A percentile compares a stretch with the other conserved stretches of the same genome.
Conservation (phyloP, 1,284 basidiomycete genomes). For the Apiotrichum gamsii region DNA sequence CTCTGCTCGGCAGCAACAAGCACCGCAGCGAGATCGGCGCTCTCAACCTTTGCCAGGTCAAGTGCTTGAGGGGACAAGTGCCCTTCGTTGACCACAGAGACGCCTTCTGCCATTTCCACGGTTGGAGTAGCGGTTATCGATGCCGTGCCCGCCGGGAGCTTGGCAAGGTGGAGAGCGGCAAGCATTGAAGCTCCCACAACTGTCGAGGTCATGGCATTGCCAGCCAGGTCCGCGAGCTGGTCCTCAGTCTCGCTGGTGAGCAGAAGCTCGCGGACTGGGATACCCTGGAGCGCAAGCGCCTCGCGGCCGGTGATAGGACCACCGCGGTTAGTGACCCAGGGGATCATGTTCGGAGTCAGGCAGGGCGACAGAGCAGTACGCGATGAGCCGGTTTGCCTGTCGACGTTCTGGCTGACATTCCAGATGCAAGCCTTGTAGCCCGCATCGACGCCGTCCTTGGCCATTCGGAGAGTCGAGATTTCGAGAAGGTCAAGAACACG, state of each 20-base stretch:
- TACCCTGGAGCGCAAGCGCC: constrained; percentile 85
- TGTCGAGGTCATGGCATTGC: constrained; percentile 95
- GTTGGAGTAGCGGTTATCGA: constrained; percentile 44
- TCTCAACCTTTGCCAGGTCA: constrained; percentile 59
- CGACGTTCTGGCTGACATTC: constrained; percentile 97
- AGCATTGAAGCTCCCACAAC: constrained; percentile 88
- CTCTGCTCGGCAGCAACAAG: constrained; percentile 64
- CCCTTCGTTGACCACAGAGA: constrained; percentile 64
- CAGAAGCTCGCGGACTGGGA: constrained; percentile 83
- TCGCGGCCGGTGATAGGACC: constrained; percentile 94
- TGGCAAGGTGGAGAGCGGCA: constrained; percentile 66
- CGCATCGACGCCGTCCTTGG: constrained; percentile 72
- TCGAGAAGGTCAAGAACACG: constrained; percentile 92
- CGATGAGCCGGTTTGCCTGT: constrained; percentile 73
- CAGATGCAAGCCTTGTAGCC: constrained; percentile 89
- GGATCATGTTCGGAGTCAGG: constrained; percentile 92
- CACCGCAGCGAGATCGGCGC: constrained; percentile 54
- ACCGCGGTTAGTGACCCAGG: constrained; percentile 89
- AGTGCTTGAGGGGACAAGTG: constrained; percentile 58
- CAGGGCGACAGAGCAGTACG: constrained; percentile 82
- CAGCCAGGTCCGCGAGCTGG: constrained; percentile 86
- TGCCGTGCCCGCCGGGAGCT: constrained; percentile 60
- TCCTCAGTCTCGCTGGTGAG: constrained; percentile 90
- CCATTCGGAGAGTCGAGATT: constrained; percentile 75
- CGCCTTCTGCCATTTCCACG: constrained; percentile 46